Conservation (phyloP, 306 rosid genomes). For the Quillaja saponaria region DNA sequence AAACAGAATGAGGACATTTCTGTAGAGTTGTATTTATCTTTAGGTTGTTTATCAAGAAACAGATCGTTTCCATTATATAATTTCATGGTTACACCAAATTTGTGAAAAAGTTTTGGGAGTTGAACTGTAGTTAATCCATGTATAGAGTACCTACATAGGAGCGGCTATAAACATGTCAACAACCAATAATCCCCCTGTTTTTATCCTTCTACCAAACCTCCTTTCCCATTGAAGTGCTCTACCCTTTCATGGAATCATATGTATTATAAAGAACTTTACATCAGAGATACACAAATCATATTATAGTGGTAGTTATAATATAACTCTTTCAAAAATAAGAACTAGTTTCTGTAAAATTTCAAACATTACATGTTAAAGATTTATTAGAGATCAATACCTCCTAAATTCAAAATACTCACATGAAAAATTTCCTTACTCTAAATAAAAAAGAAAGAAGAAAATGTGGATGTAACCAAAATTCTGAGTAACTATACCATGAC, state of each 20-base stretch:
- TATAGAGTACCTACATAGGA: too few relatives aligned
- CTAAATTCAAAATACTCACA: too few relatives aligned
- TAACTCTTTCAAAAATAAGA: not conserved
- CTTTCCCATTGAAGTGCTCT: conserved; percentile 93
- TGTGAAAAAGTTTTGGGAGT: too few relatives aligned
- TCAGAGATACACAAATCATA: not conserved
- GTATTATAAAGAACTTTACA: conserved; percentile 26
- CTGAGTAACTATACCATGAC: not conserved
- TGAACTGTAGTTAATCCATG: too few relatives aligned
- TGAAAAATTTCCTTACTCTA: too few relatives aligned
- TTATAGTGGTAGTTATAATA: not conserved
- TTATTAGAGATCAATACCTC: not conserved
- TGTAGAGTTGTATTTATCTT: too few relatives aligned
- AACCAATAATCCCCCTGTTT: too few relatives aligned
- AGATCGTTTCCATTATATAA: too few relatives aligned
- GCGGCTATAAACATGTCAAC: too few relatives aligned
- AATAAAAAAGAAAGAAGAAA: not conserved
- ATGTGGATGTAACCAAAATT: not conserved
- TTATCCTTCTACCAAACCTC: conserved; percentile 74
- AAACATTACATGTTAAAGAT: not conserved
- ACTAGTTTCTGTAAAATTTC: not conserved
- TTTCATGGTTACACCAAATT: too few relatives aligned
- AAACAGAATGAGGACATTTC: too few relatives aligned
- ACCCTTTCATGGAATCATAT: conserved; percentile 61
- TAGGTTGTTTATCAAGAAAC: too few relatives aligned